Evolutionary conservation across 192 early-diverging fungal genomes (phyloP).

Genomic region (Umbelopsis sp.): DNA sequence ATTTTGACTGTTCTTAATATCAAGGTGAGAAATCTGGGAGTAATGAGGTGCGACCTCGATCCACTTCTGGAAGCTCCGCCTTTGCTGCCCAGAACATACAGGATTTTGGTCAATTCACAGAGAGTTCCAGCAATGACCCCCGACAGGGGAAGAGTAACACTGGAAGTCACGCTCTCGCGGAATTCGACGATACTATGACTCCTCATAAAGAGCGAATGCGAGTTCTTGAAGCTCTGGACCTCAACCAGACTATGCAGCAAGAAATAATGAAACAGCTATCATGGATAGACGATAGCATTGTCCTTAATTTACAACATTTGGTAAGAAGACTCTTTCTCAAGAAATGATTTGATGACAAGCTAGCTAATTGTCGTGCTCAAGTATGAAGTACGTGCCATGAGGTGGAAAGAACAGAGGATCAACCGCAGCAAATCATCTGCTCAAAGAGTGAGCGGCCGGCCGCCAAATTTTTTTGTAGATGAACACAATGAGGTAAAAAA

Average conservation of each 20-base stretch:
- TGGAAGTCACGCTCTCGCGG: no score
- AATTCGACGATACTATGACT: not conserved
- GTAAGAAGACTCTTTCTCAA: not conserved
- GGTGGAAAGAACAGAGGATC: constrained; percentile 14
- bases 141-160: no score
- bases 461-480: not conserved
- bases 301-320: not conserved
- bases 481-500: not conserved
- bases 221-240: constrained; percentile 10
- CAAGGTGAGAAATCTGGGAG: no score
- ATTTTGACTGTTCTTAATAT: no score
- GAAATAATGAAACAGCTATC: constrained; percentile 12
- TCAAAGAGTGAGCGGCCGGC: no score
- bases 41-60: no score
- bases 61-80: no score
- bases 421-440: not conserved
- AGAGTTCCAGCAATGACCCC: not conserved
- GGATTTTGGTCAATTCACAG: not conserved
- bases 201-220: constrained; percentile 5
- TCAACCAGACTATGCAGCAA: constrained; percentile 13
- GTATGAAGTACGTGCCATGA: constrained; percentile 19
- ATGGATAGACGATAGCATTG: constrained; percentile 11
- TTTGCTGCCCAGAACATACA: no score
- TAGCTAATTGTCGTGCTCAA: not conserved
- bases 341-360: not conserved